Evolutionary conservation across 192 early-diverging fungal species (phyloP), one percentile per base, ranked within the genome.

Genomic region (Jimgerdemannia lactiflua): DNA sequence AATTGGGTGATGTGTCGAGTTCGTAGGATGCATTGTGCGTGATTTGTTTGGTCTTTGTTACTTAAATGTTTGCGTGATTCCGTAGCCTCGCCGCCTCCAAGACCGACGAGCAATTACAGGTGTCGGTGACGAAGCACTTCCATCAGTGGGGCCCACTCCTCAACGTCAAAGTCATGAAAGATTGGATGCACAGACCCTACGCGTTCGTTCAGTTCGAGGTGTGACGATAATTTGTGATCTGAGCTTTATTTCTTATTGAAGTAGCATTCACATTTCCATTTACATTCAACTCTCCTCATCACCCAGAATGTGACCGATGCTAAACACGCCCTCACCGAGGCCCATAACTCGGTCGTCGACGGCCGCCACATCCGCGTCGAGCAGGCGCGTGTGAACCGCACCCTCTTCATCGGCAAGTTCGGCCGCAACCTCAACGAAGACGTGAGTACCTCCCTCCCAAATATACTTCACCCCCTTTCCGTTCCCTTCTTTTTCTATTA

Each of bases 161-260:
- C 9, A 83, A 92, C 74, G 90, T 94, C 65, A 93, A 93, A 71
- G 92, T 94, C 4, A 65, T 92, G n/a, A 90, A 88, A 71, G 93
- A 94, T 71, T 91, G 88, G 88, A 78, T 89, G 76, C 68, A 81
- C 17, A 75, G 93, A 8, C 93, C 93, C 3, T 94, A 92, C 73
- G 89, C 92, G 4, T 94, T 94, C 77, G 93, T 94, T 3, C 93
- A 94, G 76, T 94, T 88, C 78, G 86, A 89, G 78, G 90, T 90
- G 74, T 59, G 14, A 59, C 29, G 29, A 29, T 29, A 29, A 29
- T 29, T 29, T 29, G 29, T 29, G n/a, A 67, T 69, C 4, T 4
- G 19, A 41, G 42, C 42, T 39, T 70, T 65, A 7, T 10, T 17
- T 69, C 43, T 29, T 29, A 29, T 29, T 29, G 29, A 1, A 29